phyloP scores from a whole-genome alignment of 1,284 basidiomycete genomes.

The Nidula niveotomentosa region DNA sequence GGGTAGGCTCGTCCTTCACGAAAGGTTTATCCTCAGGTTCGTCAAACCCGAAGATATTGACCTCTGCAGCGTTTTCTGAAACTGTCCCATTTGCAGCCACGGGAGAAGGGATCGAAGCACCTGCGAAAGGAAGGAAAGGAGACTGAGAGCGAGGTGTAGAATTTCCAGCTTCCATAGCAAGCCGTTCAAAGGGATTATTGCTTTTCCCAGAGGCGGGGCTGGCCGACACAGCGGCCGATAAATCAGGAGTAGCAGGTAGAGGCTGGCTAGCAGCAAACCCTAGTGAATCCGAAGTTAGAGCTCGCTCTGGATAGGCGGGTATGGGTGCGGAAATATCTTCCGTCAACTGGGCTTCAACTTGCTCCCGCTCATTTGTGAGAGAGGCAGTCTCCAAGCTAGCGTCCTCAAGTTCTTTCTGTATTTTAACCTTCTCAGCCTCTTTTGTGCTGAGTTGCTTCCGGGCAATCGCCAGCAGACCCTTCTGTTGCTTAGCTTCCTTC shows the following conservation, averaged over 20 bases:
- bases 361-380: slow-evolving; percentile 56
- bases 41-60: slow-evolving; percentile 46
- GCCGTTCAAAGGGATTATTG: slow-evolving; percentile 92
- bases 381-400: slow-evolving; percentile 53
- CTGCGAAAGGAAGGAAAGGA: slow-evolving; percentile 52
- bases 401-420: slow-evolving; percentile 73
- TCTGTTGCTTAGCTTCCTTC: slow-evolving; percentile 96
- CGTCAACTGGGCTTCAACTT: slow-evolving; percentile 51
- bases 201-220: slow-evolving; percentile 50
- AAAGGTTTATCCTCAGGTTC: slow-evolving; percentile 1
- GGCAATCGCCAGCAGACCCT: slow-evolving; percentile 91
- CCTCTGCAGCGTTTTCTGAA: slow-evolving; percentile 13
- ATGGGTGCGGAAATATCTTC: slow-evolving; percentile 20
- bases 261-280: slow-evolving; percentile 65
- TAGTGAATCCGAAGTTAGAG: slow-evolving; percentile 47
- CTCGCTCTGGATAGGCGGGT: slow-evolving; percentile 19
- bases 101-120: slow-evolving; percentile 29
- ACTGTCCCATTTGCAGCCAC: slow-evolving; percentile 18
- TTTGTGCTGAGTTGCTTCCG: slow-evolving; percentile 91
- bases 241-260: slow-evolving; percentile 68
- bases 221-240: slow-evolving; percentile 33
- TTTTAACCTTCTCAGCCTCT: slow-evolving; percentile 75
- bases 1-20: not conserved
- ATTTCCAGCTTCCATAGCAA: slow-evolving; percentile 48
- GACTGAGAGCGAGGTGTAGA: slow-evolving; percentile 55